phyloP scores from a whole-genome alignment of 257 asterid genomes.

The Mentha longifolia region DNA sequence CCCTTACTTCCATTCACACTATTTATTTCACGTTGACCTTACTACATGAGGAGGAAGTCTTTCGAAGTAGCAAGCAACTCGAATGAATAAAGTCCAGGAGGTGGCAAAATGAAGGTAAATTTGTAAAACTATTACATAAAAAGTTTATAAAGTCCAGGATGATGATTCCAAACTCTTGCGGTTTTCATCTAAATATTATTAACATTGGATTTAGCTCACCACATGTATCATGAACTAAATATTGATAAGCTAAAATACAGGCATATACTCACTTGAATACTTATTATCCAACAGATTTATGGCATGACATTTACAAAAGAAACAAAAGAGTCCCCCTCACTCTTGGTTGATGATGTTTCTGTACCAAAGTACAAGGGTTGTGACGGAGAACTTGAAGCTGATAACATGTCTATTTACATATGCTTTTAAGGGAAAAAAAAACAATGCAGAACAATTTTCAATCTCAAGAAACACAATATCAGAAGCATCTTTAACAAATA shows the following conservation, averaged over 20 bases:
- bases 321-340: slow-evolving; percentile 9
- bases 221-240: slow-evolving; percentile 3
- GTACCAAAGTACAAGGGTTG: slow-evolving; percentile 2
- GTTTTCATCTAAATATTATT: slow-evolving; percentile 9
- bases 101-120: slow-evolving; percentile 15
- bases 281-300: neutral
- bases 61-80: slow-evolving; percentile 2
- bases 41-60: neutral
- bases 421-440: neutral
- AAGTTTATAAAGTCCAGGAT: neutral
- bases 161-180: neutral
- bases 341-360: neutral
- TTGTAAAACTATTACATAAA: neutral
- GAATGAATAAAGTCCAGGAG: slow-evolving; percentile 7
- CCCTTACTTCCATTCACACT: neutral
- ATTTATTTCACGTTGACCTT: neutral
- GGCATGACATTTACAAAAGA: slow-evolving; percentile 9
- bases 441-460: neutral
- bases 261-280: neutral
- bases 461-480: neutral
- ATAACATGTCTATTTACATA: slow-evolving; percentile 8
- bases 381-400: slow-evolving; percentile 19
- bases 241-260: neutral
- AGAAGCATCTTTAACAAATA: neutral
- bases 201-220: neutral